A percentile compares a stretch with the other conserved stretches of the same genome.
phyloP scores from a whole-genome alignment of 192 early-diverging fungal genomes.

The Linnemannia hyalina region DNA sequence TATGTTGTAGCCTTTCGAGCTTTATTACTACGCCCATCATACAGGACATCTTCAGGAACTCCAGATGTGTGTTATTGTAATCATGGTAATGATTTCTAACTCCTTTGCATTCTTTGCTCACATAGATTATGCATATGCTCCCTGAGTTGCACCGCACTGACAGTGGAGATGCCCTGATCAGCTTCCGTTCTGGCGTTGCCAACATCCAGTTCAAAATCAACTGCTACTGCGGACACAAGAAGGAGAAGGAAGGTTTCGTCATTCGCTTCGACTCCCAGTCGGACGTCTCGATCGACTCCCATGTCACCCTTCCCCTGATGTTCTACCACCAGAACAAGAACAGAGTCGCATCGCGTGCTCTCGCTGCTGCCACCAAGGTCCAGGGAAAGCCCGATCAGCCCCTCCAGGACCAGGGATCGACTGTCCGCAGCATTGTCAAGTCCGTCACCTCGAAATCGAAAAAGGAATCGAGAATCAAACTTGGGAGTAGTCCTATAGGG shows the following conservation, averaged over 20 bases:
- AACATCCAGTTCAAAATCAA: slow-evolving; percentile 58
- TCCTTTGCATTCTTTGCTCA: not conserved
- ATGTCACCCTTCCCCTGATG: slow-evolving; percentile 56
- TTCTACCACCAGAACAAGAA: slow-evolving; percentile 58
- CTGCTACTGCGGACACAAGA: slow-evolving; percentile 56
- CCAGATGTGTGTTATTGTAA: too few relatives aligned
- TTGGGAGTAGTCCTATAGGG: slow-evolving; percentile 39
- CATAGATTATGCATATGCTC: slow-evolving; percentile 53
- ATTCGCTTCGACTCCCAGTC: slow-evolving; percentile 53
- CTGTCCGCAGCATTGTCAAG: slow-evolving; percentile 44
- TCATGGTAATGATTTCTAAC: too few relatives aligned
- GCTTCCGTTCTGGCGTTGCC: slow-evolving; percentile 48
- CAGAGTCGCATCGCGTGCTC: slow-evolving; percentile 42
- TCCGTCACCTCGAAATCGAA: slow-evolving; percentile 46
- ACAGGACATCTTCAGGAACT: too few relatives aligned
- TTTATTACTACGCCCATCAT: not conserved
- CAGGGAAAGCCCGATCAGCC: slow-evolving; percentile 15
- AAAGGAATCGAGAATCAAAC: slow-evolving; percentile 24
- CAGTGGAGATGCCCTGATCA: slow-evolving; percentile 43
- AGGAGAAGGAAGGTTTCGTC: slow-evolving; percentile 56
- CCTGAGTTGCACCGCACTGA: slow-evolving; percentile 53
- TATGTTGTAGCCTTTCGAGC: not conserved
- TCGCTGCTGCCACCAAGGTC: slow-evolving; percentile 36
- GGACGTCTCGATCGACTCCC: slow-evolving; percentile 43
- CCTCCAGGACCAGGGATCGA: slow-evolving; percentile 15